Evolutionary conservation across 176 grass and related monocot genomes (phyloP).

Genomic region (Echinochloa phyllopogon): DNA sequence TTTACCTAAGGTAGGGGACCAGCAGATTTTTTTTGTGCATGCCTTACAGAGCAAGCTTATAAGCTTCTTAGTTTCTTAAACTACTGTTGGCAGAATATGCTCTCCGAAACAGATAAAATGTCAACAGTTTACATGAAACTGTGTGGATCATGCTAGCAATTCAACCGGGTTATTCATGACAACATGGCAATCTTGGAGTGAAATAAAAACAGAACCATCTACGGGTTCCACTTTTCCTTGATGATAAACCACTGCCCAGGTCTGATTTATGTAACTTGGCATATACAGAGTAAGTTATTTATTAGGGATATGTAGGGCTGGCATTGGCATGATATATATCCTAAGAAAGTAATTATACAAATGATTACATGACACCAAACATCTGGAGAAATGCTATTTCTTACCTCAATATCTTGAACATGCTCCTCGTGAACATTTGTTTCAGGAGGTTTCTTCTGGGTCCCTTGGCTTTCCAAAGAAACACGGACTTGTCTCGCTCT

Average conservation of each 20-base stretch:
- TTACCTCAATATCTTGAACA: slow-evolving; percentile 83
- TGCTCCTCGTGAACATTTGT: slow-evolving; percentile 30
- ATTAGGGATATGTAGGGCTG: slow-evolving; percentile 4
- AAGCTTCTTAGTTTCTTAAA: slow-evolving; percentile 23
- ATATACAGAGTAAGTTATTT: neutral
- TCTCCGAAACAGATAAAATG: neutral
- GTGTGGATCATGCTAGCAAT: slow-evolving; percentile 8
- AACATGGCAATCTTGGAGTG: neutral
- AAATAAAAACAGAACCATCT: neutral
- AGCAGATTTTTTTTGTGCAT: neutral
- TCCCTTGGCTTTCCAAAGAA: slow-evolving; percentile 85
- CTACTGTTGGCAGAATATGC: neutral
- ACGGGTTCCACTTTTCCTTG: neutral
- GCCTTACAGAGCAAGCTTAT: neutral
- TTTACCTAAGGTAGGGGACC: neutral
- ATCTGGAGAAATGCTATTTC: slow-evolving; percentile 19
- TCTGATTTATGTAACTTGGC: neutral
- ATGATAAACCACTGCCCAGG: neutral
- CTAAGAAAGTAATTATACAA: neutral
- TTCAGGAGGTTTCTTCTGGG: slow-evolving; percentile 63
- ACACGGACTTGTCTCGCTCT: slow-evolving; percentile 86
- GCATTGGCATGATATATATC: neutral
- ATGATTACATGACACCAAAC: slow-evolving; percentile 7
- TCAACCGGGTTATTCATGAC: neutral
- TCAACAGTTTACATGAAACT: slow-evolving; percentile 4